Evolutionary conservation across 2,329 filamentous ascomycete species (phyloP).

Genomic region (Aspergillus calidoustus): DNA sequence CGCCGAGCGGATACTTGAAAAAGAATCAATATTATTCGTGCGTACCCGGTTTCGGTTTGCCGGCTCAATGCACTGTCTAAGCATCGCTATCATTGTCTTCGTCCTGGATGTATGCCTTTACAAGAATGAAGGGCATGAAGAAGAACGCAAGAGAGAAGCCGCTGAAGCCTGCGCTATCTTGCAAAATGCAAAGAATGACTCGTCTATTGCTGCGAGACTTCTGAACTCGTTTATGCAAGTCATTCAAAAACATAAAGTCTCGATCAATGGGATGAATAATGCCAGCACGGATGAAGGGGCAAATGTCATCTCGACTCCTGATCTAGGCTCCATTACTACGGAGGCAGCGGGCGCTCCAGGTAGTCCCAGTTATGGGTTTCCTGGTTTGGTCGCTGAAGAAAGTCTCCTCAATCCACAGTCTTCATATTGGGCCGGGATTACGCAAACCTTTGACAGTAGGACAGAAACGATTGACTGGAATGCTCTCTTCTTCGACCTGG

Average conservation of each 20-base stretch:
- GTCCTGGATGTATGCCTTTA: slow-evolving; percentile 3
- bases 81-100: slow-evolving; percentile 2
- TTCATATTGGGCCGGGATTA: neutral
- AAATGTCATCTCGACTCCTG: neutral
- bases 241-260: slow-evolving; percentile 3
- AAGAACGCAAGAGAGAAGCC: neutral
- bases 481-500: slow-evolving; percentile 2
- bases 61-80: slow-evolving; percentile 1
- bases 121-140: neutral
- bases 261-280: neutral
- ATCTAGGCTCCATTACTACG: neutral
- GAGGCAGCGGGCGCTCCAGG: neutral
- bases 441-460: neutral
- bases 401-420: neutral
- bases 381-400: neutral
- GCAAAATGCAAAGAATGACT: neutral
- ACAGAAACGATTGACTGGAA: neutral
- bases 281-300: neutral
- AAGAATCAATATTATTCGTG: neutral
- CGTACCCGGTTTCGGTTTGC: neutral
- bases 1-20: neutral
- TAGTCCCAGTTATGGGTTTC: neutral
- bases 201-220: neutral
- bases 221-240: neutral
- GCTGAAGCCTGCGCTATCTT: slow-evolving; percentile 1